Evolutionary conservation across 2,329 filamentous ascomycete genomes (phyloP).

Genomic region (Fusarium odoratissimum): DNA sequence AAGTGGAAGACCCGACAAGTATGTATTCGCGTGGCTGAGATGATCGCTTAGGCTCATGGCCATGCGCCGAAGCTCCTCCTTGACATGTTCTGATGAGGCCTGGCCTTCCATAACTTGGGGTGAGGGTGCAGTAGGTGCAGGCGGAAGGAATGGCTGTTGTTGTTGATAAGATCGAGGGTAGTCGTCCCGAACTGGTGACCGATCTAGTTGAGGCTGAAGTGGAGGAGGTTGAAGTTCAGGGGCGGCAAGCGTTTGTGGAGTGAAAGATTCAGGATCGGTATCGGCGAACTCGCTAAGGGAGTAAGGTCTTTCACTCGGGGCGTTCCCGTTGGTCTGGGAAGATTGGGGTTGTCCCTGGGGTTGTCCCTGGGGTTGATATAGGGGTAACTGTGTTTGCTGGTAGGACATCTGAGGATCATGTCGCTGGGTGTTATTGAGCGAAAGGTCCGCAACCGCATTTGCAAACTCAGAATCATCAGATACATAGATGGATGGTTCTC

Average conservation of each 20-base stretch:
- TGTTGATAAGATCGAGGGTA: slow-evolving; percentile 25
- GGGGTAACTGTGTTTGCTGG: slow-evolving; percentile 35
- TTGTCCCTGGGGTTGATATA: slow-evolving; percentile 21
- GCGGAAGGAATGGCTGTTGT: slow-evolving; percentile 43
- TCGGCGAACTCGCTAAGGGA: slow-evolving; percentile 56
- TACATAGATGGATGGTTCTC: slow-evolving; percentile 71
- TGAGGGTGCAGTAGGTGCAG: slow-evolving; percentile 59
- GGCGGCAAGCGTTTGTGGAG: slow-evolving; percentile 48
- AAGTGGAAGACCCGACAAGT: slow-evolving; percentile 56
- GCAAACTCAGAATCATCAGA: slow-evolving; percentile 68
- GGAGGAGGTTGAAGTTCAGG: slow-evolving; percentile 40
- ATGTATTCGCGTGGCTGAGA: slow-evolving; percentile 58
- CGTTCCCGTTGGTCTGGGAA: slow-evolving; percentile 28
- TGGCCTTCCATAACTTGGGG: slow-evolving; percentile 66
- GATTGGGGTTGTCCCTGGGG: slow-evolving; percentile 15
- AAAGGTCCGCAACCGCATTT: slow-evolving; percentile 49
- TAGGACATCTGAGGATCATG: slow-evolving; percentile 32
- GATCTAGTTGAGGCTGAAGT: slow-evolving; percentile 41
- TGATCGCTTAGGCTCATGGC: slow-evolving; percentile 63
- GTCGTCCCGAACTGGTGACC: slow-evolving; percentile 28
- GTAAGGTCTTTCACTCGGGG: slow-evolving; percentile 48
- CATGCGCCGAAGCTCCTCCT: slow-evolving; percentile 62
- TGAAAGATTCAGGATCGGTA: slow-evolving; percentile 53
- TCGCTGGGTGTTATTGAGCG: slow-evolving; percentile 39
- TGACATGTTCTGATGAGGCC: slow-evolving; percentile 63